Evolutionary conservation across 768 basidiomycete genomes (phyloP), one percentile per base, ranked within the genome.

Genomic region (Coprinellus micaceus): DNA sequence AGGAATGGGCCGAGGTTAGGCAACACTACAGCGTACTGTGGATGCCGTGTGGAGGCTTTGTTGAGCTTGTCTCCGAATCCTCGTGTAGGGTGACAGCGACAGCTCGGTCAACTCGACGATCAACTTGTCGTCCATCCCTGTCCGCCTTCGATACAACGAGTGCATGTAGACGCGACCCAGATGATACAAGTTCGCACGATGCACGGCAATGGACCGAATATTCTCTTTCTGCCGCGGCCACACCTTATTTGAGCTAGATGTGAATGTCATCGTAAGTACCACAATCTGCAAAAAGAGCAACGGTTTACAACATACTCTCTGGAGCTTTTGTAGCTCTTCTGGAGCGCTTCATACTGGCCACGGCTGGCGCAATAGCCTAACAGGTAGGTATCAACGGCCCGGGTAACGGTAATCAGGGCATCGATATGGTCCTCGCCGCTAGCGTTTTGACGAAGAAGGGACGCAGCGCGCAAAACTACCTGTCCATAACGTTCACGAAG

Each of bases 371-470:
- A 89, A 69, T 90, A 90, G 50, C 83, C 83, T 46, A 91, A 74
- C 63, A 93, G 73, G 64, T 82, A 90, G 2, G 84, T 82, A 60
- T 92, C 91, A 43, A 92, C 85, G 3, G 85, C 86, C 45, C 83
- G 84, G 22, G 84, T 80, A 17, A 91, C 81, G 36, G 77, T 76
- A 30, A 91, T 79, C 29, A 96, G 83, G 4, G 91, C 88, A 67
- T 98, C 95, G 43, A 91, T 88, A 59, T 91, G 89, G 66, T 93
- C 90, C 68, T 92, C 91, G 30, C 81, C 83, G 43, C 80, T 81
- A 12, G 77, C 80, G 41, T 81, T 78, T 62, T 81, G 78, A 36
- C 83, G 82, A 37, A 94, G 72, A 15, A 82, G 76, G 21, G 72
- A 74, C 2, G 92, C 85, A 1, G 91, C 92, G 29, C 72, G 71